Conservation (phyloP, 768 basidiomycete genomes). For the Lactarius pseudohatsudake region DNA sequence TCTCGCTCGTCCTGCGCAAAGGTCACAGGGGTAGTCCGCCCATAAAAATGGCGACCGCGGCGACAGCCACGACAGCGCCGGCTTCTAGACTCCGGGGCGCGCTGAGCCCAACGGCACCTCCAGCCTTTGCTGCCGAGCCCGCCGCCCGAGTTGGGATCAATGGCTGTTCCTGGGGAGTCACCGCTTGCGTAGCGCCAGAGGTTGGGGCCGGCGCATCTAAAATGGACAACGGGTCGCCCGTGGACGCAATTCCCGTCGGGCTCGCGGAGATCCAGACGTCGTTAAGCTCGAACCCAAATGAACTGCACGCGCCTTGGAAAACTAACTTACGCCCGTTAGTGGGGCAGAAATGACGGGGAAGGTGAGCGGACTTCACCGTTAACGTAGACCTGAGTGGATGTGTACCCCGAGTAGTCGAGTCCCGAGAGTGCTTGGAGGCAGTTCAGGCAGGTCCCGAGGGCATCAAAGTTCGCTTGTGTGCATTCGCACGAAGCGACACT, state of each 20-base stretch:
- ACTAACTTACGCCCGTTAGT: neutral
- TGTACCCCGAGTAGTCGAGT: accelerated
- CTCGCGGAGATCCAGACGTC: neutral
- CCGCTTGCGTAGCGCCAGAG: neutral
- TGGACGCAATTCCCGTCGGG: slow-evolving; percentile 2
- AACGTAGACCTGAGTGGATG: neutral
- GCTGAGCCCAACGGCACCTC: neutral
- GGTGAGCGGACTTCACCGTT: slow-evolving; percentile 1
- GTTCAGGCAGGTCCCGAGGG: slow-evolving; percentile 3
- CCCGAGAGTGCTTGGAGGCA: slow-evolving; percentile 4
- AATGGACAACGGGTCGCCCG: slow-evolving; percentile 7
- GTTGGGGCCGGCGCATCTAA: neutral
- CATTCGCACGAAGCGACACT: slow-evolving; percentile 6
- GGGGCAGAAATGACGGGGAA: neutral
- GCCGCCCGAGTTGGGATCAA: neutral
- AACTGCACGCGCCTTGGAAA: neutral
- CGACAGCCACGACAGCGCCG: neutral
- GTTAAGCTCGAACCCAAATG: neutral
- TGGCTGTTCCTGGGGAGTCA: neutral
- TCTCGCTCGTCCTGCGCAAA: neutral
- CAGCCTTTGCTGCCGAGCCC: neutral
- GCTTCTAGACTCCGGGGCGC: neutral
- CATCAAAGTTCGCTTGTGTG: slow-evolving; percentile 9
- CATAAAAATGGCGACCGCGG: neutral
- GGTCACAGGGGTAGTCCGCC: neutral